A percentile compares a stretch with the other conserved stretches of the same genome.
phyloP scores from a whole-genome alignment of 1,284 basidiomycete species.

The Apiotrichum siamense region DNA sequence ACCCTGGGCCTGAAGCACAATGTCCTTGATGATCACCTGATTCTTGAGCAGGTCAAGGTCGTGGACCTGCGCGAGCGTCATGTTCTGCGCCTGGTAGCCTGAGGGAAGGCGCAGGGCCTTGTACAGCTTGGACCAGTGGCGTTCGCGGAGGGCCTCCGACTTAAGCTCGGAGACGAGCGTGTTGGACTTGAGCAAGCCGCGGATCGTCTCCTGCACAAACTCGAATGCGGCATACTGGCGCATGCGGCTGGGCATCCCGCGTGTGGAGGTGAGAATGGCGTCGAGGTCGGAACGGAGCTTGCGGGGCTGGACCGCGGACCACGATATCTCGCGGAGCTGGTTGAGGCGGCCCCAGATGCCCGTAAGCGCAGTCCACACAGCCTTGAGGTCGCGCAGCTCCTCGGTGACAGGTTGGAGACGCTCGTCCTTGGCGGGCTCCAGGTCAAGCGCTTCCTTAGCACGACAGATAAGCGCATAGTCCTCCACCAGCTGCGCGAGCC shows the following conservation, averaged over 20 bases:
- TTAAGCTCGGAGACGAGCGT: constrained; percentile 84
- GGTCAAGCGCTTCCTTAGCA: constrained; percentile 92
- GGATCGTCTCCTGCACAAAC: constrained; percentile 88
- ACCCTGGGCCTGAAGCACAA: constrained; percentile 95
- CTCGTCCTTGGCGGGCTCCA: constrained; percentile 84
- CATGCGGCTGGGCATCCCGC: constrained; percentile 99
- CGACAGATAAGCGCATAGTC: constrained; percentile 89
- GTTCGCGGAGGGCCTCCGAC: constrained; percentile 92
- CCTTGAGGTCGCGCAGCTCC: constrained; percentile 91
- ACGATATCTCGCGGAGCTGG: constrained; percentile 80
- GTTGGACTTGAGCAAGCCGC: constrained; percentile 83
- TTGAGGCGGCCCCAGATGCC: constrained; percentile 93
- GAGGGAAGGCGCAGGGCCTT: constrained; percentile 70
- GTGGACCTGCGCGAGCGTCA: constrained; percentile 96
- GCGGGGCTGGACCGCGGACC: constrained; percentile 85
- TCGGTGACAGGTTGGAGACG: constrained; percentile 89
- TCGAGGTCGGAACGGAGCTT: constrained; percentile 94
- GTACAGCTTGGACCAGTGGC: constrained; percentile 98
- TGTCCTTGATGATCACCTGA: constrained; percentile 82
- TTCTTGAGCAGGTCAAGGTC: constrained; percentile 94
- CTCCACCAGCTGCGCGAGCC: constrained; percentile 80
- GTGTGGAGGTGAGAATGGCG: constrained; percentile 76
- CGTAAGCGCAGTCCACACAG: constrained; percentile 96
- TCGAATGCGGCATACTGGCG: constrained; percentile 98
- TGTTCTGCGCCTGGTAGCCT: constrained; percentile 63